Conservation (phyloP, 2,329 filamentous ascomycete genomes). For the Mollisia scopiformis region DNA sequence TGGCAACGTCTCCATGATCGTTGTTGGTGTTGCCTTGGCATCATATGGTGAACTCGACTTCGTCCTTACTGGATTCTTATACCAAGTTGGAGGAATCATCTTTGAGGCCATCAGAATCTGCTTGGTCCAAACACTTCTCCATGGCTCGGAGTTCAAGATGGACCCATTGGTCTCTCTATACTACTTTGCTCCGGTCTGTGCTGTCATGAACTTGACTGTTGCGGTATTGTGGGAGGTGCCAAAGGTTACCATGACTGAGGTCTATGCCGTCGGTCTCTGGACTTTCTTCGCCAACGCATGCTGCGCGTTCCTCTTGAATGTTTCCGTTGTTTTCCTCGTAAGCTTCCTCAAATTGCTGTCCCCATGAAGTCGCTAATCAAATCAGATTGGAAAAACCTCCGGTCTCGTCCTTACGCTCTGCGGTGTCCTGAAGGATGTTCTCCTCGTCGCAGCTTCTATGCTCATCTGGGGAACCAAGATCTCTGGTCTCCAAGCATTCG, state of each 20-base stretch:
- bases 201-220: constrained; percentile 76
- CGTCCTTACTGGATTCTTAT: constrained; percentile 76
- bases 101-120: constrained; percentile 84
- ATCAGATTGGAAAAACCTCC: constrained; percentile 83
- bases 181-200: constrained; percentile 87
- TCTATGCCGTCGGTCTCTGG: constrained; percentile 73
- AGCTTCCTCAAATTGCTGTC: constrained; percentile 38
- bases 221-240: constrained; percentile 77
- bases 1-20: constrained; percentile 92
- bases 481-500: constrained; percentile 77
- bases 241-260: constrained; percentile 67
- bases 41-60: constrained; percentile 97
- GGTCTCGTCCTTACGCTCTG: constrained; percentile 85
- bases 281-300: constrained; percentile 77
- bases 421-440: constrained; percentile 85
- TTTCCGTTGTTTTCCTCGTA: constrained; percentile 86
- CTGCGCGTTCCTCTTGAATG: constrained; percentile 80
- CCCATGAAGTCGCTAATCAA: constrained; percentile 6
- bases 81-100: constrained; percentile 76
- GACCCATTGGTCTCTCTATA: constrained; percentile 86
- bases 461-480: constrained; percentile 80
- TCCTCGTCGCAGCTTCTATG: constrained; percentile 80
- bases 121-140: constrained; percentile 83
- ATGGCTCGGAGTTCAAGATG: constrained; percentile 88
- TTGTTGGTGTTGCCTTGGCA: constrained; percentile 91